Conservation (phyloP, 768 basidiomycete genomes). For the Phallus indusiatus region DNA sequence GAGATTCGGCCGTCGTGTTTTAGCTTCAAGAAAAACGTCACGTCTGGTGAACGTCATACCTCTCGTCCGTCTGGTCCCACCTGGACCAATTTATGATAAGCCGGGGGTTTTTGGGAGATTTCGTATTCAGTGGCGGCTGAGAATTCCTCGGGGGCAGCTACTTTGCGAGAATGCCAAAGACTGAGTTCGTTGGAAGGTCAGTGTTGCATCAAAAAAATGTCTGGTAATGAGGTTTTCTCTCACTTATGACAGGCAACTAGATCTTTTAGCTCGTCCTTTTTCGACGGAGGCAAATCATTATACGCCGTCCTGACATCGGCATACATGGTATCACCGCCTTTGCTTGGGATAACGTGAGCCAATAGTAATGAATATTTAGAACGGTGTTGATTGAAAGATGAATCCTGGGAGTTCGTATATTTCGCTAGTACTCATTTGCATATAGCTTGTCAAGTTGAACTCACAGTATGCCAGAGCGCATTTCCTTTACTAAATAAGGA, state of each 20-base stretch:
- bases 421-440: too few species aligned
- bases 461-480: conserved; percentile 17
- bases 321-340: conserved; percentile 22
- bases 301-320: conserved; percentile 19
- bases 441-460: background rate
- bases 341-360: conserved; percentile 17
- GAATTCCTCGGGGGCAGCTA: conserved; percentile 16
- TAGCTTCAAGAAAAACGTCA: background rate
- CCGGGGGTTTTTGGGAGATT: conserved; percentile 12
- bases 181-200: background rate
- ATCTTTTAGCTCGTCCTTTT: conserved; percentile 14
- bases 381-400: conserved; percentile 18
- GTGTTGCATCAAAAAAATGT: background rate
- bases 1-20: background rate
- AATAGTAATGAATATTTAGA: conserved; percentile 19
- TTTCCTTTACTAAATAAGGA: conserved; percentile 12
- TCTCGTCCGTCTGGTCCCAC: conserved; percentile 11
- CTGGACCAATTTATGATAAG: conserved; percentile 16
- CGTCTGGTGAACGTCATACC: background rate
- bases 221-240: background rate
- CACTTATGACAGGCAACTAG: conserved; percentile 15
- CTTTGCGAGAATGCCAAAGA: conserved; percentile 15
- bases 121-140: conserved; percentile 10
- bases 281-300: conserved; percentile 17
- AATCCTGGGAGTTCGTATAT: conserved; percentile 6